Evolutionary conservation across 2,329 filamentous ascomycete species (phyloP).

Genomic region (Leptographium wingfieldii): DNA sequence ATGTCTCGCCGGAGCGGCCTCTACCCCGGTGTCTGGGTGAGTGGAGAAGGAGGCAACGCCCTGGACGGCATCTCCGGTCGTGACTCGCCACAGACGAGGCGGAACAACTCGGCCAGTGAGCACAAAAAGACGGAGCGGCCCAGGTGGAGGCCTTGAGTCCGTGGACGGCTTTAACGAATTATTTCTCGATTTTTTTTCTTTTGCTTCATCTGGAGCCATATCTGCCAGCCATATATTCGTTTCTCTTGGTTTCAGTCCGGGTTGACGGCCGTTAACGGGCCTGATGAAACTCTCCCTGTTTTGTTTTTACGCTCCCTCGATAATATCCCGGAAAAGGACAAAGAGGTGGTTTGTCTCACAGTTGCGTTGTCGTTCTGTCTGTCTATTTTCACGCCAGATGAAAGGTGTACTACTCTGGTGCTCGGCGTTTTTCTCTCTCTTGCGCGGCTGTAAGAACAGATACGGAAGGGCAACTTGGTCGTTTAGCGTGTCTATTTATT

Average conservation of each 20-base stretch:
- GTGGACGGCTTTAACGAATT: not conserved
- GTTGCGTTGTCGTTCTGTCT: not conserved
- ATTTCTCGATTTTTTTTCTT: not conserved
- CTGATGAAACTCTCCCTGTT: not conserved
- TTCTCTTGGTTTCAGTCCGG: not conserved
- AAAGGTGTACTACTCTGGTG: not conserved
- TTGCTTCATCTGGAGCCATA: not conserved
- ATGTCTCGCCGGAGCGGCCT: slow-evolving; percentile 38
- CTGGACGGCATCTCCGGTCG: slow-evolving; percentile 24
- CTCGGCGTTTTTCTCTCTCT: not conserved
- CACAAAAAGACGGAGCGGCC: slow-evolving; percentile 29
- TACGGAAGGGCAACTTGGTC: not conserved
- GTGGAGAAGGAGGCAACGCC: slow-evolving; percentile 18
- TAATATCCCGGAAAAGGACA: not conserved
- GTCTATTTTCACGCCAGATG: not conserved
- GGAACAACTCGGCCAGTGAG: slow-evolving; percentile 22
- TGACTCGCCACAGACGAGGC: slow-evolving; percentile 36
- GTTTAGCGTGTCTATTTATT: not conserved
- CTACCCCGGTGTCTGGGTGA: slow-evolving; percentile 27
- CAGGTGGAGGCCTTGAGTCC: slow-evolving; percentile 31
- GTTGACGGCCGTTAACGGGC: not conserved
- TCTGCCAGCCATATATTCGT: not conserved
- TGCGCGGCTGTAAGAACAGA: not conserved
- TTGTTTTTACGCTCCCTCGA: not conserved
- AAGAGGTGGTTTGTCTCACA: not conserved